A percentile compares a stretch with the other conserved stretches of the same genome.
These are phyloP conservation scores for Candida alai DNA, from an alignment of 805 yeast genomes.

Conservation along the genomic window DNA sequence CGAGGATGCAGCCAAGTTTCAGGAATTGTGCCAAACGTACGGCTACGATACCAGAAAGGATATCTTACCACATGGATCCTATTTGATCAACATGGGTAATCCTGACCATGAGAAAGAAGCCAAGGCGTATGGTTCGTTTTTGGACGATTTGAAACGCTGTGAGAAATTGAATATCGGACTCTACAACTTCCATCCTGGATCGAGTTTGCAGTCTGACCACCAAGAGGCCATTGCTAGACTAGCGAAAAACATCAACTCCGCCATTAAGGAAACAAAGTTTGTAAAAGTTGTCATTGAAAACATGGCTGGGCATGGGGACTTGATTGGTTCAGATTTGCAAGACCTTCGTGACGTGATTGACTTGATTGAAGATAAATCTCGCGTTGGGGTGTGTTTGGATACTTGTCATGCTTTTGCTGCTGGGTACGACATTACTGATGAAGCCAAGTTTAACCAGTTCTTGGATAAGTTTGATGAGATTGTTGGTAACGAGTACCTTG, in stretches of 20 bases:
- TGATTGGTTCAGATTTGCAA: slow-evolving; percentile 77
- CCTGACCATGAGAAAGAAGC: slow-evolving; percentile 78
- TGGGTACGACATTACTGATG: slow-evolving; percentile 79
- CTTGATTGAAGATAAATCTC: slow-evolving; percentile 67
- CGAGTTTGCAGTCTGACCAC: slow-evolving; percentile 70
- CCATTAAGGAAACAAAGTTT: slow-evolving; percentile 65
- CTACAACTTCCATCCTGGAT: slow-evolving; percentile 93
- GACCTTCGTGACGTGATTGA: slow-evolving; percentile 76
- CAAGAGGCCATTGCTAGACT: slow-evolving; percentile 58
- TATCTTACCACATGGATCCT: slow-evolving; percentile 91
- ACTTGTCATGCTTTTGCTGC: slow-evolving; percentile 97
- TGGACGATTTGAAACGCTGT: slow-evolving; percentile 86
- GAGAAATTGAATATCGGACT: slow-evolving; percentile 79
- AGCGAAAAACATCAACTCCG: slow-evolving; percentile 77
- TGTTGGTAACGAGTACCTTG: slow-evolving; percentile 71
- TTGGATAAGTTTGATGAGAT: slow-evolving; percentile 73
- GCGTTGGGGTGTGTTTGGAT: slow-evolving; percentile 96
- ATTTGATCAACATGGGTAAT: slow-evolving; percentile 87
- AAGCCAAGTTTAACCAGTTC: slow-evolving; percentile 55
- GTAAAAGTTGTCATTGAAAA: slow-evolving; percentile 91
- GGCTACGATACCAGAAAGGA: slow-evolving; percentile 75
- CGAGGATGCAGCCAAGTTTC: slow-evolving; percentile 67
- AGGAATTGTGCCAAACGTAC: slow-evolving; percentile 53
- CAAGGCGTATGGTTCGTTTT: slow-evolving; percentile 70
- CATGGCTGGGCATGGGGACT: slow-evolving; percentile 96